phyloP scores from a whole-genome alignment of 495 filamentous ascomycete genomes.

The Trichoderma asperelloides region DNA sequence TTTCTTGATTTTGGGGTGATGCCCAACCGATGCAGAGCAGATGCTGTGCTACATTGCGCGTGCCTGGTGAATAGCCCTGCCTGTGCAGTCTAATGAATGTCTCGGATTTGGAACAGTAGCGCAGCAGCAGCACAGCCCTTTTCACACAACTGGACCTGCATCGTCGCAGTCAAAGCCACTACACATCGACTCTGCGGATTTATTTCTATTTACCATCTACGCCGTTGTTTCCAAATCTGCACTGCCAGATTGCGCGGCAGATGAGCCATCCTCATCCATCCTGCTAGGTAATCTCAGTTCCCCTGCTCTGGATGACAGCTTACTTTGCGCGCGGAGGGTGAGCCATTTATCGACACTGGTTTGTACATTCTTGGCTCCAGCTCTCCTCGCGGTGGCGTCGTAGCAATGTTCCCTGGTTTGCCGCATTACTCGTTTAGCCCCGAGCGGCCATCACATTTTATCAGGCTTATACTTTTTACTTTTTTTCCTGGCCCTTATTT shows the following conservation, averaged over 20 bases:
- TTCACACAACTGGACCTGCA: too few relatives aligned
- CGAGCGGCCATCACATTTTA: not conserved
- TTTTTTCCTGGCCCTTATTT: not conserved
- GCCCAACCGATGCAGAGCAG: not conserved
- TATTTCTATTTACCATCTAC: too few relatives aligned
- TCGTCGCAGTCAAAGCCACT: too few relatives aligned
- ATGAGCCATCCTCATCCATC: not conserved
- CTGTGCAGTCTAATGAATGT: too few relatives aligned
- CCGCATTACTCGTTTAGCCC: slow-evolving; percentile 2
- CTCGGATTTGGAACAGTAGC: too few relatives aligned
- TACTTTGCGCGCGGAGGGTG: not conserved
- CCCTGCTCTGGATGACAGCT: not conserved
- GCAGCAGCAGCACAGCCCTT: too few relatives aligned
- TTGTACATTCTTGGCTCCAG: not conserved
- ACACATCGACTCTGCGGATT: too few relatives aligned
- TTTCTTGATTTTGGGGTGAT: not conserved
- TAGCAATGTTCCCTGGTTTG: not conserved
- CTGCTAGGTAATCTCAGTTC: not conserved
- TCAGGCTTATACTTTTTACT: not conserved
- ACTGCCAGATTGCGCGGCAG: not conserved
- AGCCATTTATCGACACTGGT: slow-evolving; percentile 2
- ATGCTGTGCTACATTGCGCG: not conserved
- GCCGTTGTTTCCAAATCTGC: not conserved
- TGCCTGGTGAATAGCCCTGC: too few relatives aligned
- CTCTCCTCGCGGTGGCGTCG: not conserved